These are phyloP conservation scores for Scleromitrula shiraiana DNA, from an alignment of 2,329 filamentous ascomycete species.

Conservation along the genomic window DNA sequence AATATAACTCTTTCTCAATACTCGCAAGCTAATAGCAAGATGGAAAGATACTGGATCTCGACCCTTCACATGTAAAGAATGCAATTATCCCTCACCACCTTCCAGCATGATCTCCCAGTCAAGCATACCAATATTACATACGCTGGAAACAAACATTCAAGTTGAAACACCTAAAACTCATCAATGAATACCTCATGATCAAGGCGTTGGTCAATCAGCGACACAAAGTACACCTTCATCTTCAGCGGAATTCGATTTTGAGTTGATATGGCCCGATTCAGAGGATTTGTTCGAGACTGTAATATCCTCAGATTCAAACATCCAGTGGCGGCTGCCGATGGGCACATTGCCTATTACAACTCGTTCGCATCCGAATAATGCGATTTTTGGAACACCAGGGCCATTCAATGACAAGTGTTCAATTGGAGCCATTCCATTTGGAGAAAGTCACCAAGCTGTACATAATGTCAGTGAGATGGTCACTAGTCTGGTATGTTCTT, in stretches of 20 bases:
- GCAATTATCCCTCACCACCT: conserved; percentile 23
- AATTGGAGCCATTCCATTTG: conserved; percentile 33
- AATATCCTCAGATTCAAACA: conserved; percentile 33
- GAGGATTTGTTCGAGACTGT: conserved; percentile 37
- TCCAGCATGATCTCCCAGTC: conserved; percentile 9
- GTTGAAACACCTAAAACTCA: neutral
- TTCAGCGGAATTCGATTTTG: conserved; percentile 28
- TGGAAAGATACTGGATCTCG: conserved; percentile 16
- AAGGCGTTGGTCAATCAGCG: neutral
- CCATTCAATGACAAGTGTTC: conserved; percentile 33
- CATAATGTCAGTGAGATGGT: conserved; percentile 38
- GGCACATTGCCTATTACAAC: conserved; percentile 34
- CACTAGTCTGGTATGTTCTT: conserved; percentile 32
- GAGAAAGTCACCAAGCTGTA: conserved; percentile 37
- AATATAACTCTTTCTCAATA: neutral
- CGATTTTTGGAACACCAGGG: conserved; percentile 29
- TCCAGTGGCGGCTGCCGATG: conserved; percentile 37
- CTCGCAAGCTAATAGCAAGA: neutral
- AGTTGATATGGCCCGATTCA: conserved; percentile 38
- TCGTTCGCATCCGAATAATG: conserved; percentile 21
- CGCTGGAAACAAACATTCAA: neutral
- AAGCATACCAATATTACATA: conserved; percentile 6
- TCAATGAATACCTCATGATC: neutral
- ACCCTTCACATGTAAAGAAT: conserved; percentile 35
- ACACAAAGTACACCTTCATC: conserved; percentile 8